These are phyloP conservation scores for Colletotrichum lini DNA, from an alignment of 2,329 filamentous ascomycete species.

Conservation along the genomic window DNA sequence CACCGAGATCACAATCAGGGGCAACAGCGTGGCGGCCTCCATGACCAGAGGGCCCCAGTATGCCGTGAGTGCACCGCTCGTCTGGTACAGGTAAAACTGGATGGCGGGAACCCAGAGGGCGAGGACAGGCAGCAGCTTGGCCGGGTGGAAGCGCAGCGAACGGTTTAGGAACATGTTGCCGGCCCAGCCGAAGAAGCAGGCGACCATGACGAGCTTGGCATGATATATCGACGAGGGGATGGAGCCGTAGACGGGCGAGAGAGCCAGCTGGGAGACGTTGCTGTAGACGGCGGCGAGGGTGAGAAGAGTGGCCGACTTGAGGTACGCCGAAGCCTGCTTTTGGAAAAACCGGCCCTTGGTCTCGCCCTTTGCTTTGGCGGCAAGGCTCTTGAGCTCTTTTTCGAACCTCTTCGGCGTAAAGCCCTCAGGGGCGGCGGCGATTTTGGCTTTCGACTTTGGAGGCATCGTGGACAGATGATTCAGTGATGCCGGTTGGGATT, in stretches of 20 bases:
- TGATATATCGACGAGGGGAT: conserved; percentile 85
- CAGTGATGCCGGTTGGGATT: neutral
- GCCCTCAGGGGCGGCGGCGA: conserved; percentile 46
- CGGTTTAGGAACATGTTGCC: conserved; percentile 71
- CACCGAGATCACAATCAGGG: conserved; percentile 75
- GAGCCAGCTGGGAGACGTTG: conserved; percentile 79
- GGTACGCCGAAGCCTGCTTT: conserved; percentile 55
- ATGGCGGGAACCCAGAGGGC: conserved; percentile 81
- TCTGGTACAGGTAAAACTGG: conserved; percentile 79
- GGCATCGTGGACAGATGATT: conserved; percentile 23
- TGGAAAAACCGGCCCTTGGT: conserved; percentile 49
- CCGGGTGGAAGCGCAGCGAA: conserved; percentile 63
- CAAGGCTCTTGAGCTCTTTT: conserved; percentile 66
- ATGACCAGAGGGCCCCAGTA: conserved; percentile 81
- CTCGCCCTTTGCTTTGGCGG: conserved; percentile 58
- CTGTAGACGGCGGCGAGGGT: conserved; percentile 74
- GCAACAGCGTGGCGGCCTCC: conserved; percentile 80
- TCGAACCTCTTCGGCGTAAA: conserved; percentile 69
- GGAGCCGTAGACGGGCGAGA: conserved; percentile 91
- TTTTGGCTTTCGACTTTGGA: conserved; percentile 34
- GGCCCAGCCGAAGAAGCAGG: conserved; percentile 80
- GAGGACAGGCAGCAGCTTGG: conserved; percentile 76
- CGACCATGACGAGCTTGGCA: conserved; percentile 73
- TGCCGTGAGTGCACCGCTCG: conserved; percentile 77
- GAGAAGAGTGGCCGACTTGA: conserved; percentile 61